Evolutionary conservation across 176 grass and related monocot genomes (phyloP).

Genomic region (Zoysia japonica): DNA sequence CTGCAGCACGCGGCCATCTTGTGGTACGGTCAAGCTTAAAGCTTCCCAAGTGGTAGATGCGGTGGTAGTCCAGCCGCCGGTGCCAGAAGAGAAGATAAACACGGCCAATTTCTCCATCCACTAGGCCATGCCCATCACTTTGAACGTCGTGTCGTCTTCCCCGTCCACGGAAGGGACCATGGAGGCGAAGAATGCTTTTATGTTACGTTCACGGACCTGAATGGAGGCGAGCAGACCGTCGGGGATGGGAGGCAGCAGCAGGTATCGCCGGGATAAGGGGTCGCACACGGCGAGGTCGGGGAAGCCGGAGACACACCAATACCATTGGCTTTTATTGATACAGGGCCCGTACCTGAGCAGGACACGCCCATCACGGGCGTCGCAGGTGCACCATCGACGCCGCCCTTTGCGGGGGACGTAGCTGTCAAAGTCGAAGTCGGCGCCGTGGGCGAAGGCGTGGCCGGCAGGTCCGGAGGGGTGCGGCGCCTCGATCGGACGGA

Average conservation of each 20-base stretch:
- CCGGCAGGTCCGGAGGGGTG: slow-evolving; percentile 6
- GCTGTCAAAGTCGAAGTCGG: slow-evolving; percentile 7
- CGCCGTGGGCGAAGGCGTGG: neutral
- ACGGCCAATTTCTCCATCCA: neutral
- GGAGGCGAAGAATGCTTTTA: neutral
- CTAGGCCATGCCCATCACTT: neutral
- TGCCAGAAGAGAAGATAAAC: neutral
- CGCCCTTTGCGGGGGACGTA: neutral
- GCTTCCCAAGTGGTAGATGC: neutral
- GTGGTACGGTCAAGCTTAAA: neutral
- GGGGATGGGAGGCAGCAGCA: slow-evolving; percentile 16
- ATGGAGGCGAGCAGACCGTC: neutral
- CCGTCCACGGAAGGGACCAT: neutral
- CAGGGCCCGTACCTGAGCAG: neutral
- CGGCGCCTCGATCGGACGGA: slow-evolving; percentile 4
- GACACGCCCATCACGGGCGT: neutral
- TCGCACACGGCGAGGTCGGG: slow-evolving; percentile 30
- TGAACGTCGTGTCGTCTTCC: slow-evolving; percentile 11
- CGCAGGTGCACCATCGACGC: neutral
- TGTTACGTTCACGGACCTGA: neutral
- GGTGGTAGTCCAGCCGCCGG: neutral
- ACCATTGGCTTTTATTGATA: neutral
- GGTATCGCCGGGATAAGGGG: neutral
- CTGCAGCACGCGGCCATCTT: too few species aligned
- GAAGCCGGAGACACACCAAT: neutral